Evolutionary conservation across 208 protist species (phyloP), one percentile per base, ranked within the genome.

Genomic region (Herpetomonas tarakana): DNA sequence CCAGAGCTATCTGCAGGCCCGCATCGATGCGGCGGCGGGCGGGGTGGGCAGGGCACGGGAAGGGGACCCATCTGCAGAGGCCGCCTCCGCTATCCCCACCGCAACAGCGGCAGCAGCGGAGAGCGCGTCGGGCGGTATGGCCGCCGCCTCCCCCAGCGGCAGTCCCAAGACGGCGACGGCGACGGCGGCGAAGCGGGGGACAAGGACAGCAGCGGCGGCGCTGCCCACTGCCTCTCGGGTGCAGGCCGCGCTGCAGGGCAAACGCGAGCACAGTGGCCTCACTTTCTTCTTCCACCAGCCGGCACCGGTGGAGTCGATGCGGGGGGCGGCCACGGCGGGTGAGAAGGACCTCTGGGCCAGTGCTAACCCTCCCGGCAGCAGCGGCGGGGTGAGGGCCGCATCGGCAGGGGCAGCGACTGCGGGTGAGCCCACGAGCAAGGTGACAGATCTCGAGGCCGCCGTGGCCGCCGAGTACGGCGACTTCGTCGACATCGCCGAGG

Each of bases 401-500:
- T 14, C 58, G 25, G 47, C 47, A 14, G 47, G 39, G 12, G 47
- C 30, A 39, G 38, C 45, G 4, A 14, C 47, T 38, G 47, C n/a
- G 4, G 58, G 11, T 3, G 26, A 24, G 22, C 26, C n/a, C 14
- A 19, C 4, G 7, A 38, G 26, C n/a, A 52, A 12, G 4, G 57
- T 18, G 28, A 19, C 16, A 1, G 7, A 44, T 3, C 53, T 63
- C 19, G 58, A 65, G 3, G 14, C 3, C 16, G 19, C 39, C 14
- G 18, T 31, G n/a, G 7, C 46, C 11, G 47, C 77, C 1, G 18
- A 56, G 16, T 87, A 91, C 55, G 67, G 55, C 24, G 68, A 86
- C 29, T 50, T 24, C 2, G 82, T 85, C 11, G 76, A 86, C 47
- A 63, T 91, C 6, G 73, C 77, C 3, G 74, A 86, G 51, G 88